Conservation (phyloP, 2,329 filamentous ascomycete species). For the Penicillium nordicum region DNA sequence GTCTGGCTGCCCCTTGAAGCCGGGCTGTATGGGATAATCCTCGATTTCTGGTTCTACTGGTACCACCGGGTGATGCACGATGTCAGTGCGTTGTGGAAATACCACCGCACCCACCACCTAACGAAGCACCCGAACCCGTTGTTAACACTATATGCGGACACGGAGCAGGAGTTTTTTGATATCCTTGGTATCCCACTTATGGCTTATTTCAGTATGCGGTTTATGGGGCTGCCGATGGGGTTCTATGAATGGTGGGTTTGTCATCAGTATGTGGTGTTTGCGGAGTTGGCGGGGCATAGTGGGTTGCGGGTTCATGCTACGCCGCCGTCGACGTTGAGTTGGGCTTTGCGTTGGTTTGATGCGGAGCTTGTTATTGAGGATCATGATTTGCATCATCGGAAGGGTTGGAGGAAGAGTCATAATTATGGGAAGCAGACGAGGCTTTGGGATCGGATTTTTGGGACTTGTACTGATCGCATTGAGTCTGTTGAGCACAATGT, state of each 20-base stretch:
- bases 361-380: constrained; percentile 28
- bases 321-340: constrained; percentile 22
- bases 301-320: constrained; percentile 23
- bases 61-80: constrained; percentile 28
- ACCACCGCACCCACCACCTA: too few species aligned
- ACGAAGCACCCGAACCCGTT: too few species aligned
- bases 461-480: constrained; percentile 24
- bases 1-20: constrained; percentile 22
- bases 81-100: background rate
- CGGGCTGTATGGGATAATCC: constrained; percentile 24
- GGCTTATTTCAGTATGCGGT: too few species aligned
- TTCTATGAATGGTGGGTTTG: constrained; percentile 22
- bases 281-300: constrained; percentile 26
- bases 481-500: constrained; percentile 22
- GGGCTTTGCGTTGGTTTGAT: constrained; percentile 18
- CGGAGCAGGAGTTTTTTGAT: too few species aligned
- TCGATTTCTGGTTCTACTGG: constrained; percentile 32
- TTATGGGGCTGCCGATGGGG: too few species aligned
- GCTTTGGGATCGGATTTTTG: constrained; percentile 27
- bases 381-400: constrained; percentile 27
- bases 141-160: too few species aligned
- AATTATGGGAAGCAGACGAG: constrained; percentile 29
- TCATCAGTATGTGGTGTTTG: constrained; percentile 25
- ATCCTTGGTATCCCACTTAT: too few species aligned
- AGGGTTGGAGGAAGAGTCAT: constrained; percentile 28